phyloP scores from a whole-genome alignment of 2,329 filamentous ascomycete genomes.

The Elsinoe necatrix region DNA sequence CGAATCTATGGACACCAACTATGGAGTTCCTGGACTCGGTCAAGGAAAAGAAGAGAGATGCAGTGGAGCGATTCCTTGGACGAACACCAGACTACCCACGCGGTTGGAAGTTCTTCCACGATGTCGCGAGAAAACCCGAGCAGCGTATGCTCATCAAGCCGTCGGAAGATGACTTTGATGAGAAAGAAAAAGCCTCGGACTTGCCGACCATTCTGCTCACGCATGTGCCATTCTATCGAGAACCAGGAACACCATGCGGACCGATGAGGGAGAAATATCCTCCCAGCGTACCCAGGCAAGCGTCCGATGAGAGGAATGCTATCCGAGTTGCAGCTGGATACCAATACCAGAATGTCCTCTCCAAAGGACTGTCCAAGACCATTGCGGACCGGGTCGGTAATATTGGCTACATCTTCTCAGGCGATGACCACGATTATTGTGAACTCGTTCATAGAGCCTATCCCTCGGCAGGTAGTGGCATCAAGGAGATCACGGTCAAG shows the following conservation, averaged over 20 bases:
- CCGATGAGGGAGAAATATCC: conserved; percentile 77
- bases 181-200: conserved; percentile 37
- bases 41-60: conserved; percentile 55
- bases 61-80: conserved; percentile 62
- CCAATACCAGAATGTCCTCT: conserved; percentile 94
- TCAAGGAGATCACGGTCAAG: conserved; percentile 85
- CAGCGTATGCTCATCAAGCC: conserved; percentile 25
- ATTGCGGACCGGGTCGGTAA: conserved; percentile 73
- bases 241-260: conserved; percentile 76
- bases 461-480: conserved; percentile 47
- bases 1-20: conserved; percentile 66
- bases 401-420: conserved; percentile 79
- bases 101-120: conserved; percentile 11
- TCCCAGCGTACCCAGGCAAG: conserved; percentile 46
- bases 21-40: conserved; percentile 66
- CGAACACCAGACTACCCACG: conserved; percentile 34
- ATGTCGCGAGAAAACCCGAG: conserved; percentile 30
- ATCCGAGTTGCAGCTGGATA: conserved; percentile 73
- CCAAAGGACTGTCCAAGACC: conserved; percentile 62
- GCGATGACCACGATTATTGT: conserved; percentile 97
- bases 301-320: conserved; percentile 61
- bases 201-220: conserved; percentile 84
- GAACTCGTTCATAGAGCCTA: conserved; percentile 70
- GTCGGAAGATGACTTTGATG: conserved; percentile 25
- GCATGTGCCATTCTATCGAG: conserved; percentile 82